phyloP scores from a whole-genome alignment of 768 basidiomycete genomes.

The Lyophyllum shimeji region DNA sequence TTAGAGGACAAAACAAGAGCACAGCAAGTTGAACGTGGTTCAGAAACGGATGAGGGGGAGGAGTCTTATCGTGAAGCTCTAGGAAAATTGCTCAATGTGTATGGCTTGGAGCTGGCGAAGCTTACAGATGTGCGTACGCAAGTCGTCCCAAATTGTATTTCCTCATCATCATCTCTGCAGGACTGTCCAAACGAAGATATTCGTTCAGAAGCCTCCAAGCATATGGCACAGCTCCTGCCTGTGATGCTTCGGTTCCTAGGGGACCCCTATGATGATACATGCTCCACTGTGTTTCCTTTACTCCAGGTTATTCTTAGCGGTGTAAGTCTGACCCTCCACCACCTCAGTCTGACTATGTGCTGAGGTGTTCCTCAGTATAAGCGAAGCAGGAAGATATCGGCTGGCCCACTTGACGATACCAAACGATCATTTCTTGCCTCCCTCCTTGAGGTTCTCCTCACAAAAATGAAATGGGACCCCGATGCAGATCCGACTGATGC shows the following conservation, averaged over 20 bases:
- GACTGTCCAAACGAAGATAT: constrained; percentile 60
- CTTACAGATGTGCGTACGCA: constrained; percentile 67
- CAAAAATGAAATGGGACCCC: constrained; percentile 90
- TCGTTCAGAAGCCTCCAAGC: constrained; percentile 58
- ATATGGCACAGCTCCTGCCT: constrained; percentile 71
- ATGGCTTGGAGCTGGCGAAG: constrained; percentile 82
- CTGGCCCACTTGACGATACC: constrained; percentile 60
- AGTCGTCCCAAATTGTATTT: constrained; percentile 14
- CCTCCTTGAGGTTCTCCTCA: constrained; percentile 74
- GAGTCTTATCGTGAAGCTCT: constrained; percentile 88
- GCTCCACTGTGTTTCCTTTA: constrained; percentile 80
- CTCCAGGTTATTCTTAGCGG: constrained; percentile 70
- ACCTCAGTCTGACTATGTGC: background rate
- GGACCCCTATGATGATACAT: constrained; percentile 89
- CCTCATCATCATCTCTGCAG: constrained; percentile 32
- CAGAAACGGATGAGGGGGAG: constrained; percentile 80
- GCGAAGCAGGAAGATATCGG: constrained; percentile 57
- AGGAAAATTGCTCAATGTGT: constrained; percentile 77
- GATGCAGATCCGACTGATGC: constrained; percentile 77
- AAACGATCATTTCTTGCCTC: constrained; percentile 77
- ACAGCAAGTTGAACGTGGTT: constrained; percentile 65
- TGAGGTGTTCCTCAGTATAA: constrained; percentile 64
- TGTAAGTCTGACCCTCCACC: constrained; percentile 47
- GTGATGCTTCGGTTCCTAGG: constrained; percentile 86
- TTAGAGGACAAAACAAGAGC: constrained; percentile 75